Percentiles rank a stretch among this genome's conserved stretches.
Conservation (phyloP, 352 stramenopile genomes). For the Phytopythium cucurbitacearum region DNA sequence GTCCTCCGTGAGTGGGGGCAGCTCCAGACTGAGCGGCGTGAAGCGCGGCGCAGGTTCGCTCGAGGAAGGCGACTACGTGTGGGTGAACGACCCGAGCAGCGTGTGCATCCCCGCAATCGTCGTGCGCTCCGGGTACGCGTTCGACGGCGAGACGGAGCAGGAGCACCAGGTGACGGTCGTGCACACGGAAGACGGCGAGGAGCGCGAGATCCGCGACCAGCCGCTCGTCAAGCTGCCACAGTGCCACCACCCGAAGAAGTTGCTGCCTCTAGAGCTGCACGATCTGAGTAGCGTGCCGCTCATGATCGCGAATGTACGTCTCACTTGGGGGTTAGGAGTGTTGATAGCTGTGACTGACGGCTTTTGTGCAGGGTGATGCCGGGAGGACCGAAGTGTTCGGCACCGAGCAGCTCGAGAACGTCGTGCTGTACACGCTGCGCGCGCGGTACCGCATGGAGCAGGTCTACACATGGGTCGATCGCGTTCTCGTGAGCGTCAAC, state of each 20-base stretch:
- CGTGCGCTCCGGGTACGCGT: conserved; percentile 55
- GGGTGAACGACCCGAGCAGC: conserved; percentile 47
- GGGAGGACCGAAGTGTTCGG: conserved; percentile 59
- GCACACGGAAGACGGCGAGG: conserved; percentile 80
- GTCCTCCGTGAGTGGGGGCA: conserved; percentile 3
- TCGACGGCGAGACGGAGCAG: conserved; percentile 50
- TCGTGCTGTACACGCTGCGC: conserved; percentile 67
- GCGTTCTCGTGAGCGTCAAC: conserved; percentile 71
- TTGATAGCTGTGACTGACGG: conserved; percentile 1
- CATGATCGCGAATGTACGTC: conserved; percentile 54
- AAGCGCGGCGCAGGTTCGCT: conserved; percentile 9
- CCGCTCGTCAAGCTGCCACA: conserved; percentile 52
- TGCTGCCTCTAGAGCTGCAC: conserved; percentile 47
- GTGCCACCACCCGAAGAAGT: conserved; percentile 62
- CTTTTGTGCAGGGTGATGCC: conserved; percentile 30
- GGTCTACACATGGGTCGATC: conserved; percentile 81
- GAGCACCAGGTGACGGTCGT: conserved; percentile 72
- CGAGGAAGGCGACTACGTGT: conserved; percentile 69
- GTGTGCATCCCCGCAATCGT: conserved; percentile 56
- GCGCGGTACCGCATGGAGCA: conserved; percentile 78
- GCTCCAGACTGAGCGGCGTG: conserved; percentile 5
- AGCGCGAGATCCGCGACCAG: conserved; percentile 60
- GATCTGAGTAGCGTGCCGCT: conserved; percentile 66
- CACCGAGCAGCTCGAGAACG: conserved; percentile 62
- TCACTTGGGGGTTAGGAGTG: conserved; percentile 1